phyloP scores from a whole-genome alignment of 2,329 filamentous ascomycete genomes.

The Ceratocystiopsis minuta region DNA sequence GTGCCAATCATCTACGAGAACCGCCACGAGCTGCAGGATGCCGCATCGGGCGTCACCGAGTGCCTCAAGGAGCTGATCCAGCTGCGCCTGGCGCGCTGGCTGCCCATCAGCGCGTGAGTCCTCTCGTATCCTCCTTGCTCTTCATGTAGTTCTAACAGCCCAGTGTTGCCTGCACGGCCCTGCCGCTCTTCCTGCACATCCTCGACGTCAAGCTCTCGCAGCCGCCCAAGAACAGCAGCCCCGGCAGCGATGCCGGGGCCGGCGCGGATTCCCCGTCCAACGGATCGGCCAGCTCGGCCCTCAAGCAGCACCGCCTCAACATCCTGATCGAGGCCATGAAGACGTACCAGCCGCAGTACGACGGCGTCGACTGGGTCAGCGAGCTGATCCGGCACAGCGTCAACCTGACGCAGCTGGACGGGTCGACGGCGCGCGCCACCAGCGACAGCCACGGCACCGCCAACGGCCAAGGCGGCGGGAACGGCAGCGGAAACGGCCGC shows the following conservation, averaged over 20 bases:
- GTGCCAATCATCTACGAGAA: slow-evolving; percentile 5
- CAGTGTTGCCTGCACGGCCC: slow-evolving; percentile 8
- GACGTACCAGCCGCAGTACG: slow-evolving; percentile 10
- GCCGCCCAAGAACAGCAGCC: neutral
- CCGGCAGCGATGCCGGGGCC: neutral
- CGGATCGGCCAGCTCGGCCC: slow-evolving; percentile 13
- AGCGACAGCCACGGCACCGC: neutral
- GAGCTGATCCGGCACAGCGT: slow-evolving; percentile 8
- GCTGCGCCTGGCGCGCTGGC: slow-evolving; percentile 9
- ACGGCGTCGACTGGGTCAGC: slow-evolving; percentile 9
- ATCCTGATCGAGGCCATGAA: slow-evolving; percentile 10
- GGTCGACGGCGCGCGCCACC: neutral
- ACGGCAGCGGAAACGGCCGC: neutral
- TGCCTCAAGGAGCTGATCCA: slow-evolving; percentile 10
- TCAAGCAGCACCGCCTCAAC: slow-evolving; percentile 22
- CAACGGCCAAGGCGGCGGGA: neutral
- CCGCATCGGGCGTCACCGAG: slow-evolving; percentile 7
- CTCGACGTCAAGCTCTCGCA: slow-evolving; percentile 8
- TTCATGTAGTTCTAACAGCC: neutral
- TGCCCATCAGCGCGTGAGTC: slow-evolving; percentile 8
- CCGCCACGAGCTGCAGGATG: slow-evolving; percentile 8
- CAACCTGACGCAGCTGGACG: slow-evolving; percentile 8
- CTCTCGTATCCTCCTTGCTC: neutral
- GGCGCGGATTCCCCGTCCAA: neutral
- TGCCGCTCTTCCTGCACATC: slow-evolving; percentile 9